Evolutionary conservation across 352 stramenopile genomes (phyloP), one percentile per base, ranked within the genome.

Genomic region (Globisporangium alternatum): DNA sequence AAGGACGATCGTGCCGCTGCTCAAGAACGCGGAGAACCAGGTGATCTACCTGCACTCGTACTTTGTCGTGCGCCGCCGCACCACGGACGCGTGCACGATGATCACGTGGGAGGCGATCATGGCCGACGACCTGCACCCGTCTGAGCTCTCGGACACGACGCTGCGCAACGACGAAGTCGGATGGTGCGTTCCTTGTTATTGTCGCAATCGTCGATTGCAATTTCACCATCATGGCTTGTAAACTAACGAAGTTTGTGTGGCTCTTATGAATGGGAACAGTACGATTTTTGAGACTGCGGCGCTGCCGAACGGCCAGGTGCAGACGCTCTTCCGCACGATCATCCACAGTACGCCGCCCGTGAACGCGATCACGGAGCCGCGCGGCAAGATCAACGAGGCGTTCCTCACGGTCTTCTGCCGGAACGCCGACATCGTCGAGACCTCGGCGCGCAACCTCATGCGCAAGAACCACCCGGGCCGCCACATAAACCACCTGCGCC

Each of bases 11-110:
- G 76, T 80, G 28, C 84, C 84, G 25, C 56, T 93, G 64, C 66
- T 93, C 7, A 83, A 86, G 57, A 82, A 86, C 49, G 75, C 74
- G 44, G 71, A 85, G 55, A 84, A 81, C 28, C 69, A 78, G 25
- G 70, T 90, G 25, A 74, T 91, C 35, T 91, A 89, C 64, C 77
- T 91, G 70, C 82, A 93, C 70, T 90, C 80, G 65, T 89, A 90
- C 63, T 89, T 91, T 56, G 57, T 93, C 28, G 73, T 91, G 31
- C 80, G 79, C 58, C 82, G 82, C 39, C 71, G 81, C 9, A 74
- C 86, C 5, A 72, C 67, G 17, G 81, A 88, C 51, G 72, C 84
- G 48, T 87, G 69, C 53, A 73, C 80, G 51, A 77, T 89, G 47
- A 77, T 91, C 68, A 81, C 75, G 39, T 93, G 84, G 84, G 83